Percentiles rank a stretch among this genome's conserved stretches.
Conservation (phyloP, 768 basidiomycete genomes). For the Sutorius australiensis region DNA sequence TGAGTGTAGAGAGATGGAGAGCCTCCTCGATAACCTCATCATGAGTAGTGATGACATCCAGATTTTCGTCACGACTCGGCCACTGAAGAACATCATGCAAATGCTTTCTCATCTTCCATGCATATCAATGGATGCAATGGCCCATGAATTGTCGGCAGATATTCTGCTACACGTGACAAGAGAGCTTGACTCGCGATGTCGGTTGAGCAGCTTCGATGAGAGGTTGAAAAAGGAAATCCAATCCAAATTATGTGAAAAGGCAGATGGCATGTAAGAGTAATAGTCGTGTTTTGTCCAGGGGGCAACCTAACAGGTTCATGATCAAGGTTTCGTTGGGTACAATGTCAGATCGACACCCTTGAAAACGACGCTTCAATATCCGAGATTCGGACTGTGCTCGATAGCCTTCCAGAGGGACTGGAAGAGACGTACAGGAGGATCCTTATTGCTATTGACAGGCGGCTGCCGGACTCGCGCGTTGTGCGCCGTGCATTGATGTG, state of each 20-base stretch:
- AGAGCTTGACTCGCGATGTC: slow-evolving; percentile 7
- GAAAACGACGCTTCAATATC: not conserved
- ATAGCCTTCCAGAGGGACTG: not conserved
- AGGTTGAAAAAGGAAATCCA: slow-evolving; percentile 10
- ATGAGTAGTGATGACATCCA: not conserved
- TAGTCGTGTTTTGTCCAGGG: not conserved
- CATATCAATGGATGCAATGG: not conserved
- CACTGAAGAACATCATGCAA: not conserved
- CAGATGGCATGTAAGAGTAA: not conserved
- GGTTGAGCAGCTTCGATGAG: not conserved
- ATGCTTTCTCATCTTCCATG: slow-evolving; percentile 2
- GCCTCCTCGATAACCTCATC: slow-evolving; percentile 11
- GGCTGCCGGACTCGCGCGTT: not conserved
- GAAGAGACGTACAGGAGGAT: not conserved
- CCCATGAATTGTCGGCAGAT: slow-evolving; percentile 2
- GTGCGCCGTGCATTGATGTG: not conserved
- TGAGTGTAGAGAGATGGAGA: slow-evolving; percentile 9
- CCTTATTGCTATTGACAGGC: not conserved
- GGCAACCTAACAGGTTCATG: not conserved
- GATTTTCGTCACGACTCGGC: slow-evolving; percentile 10
- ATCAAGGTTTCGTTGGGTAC: not conserved
- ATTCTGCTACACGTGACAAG: slow-evolving; percentile 6
- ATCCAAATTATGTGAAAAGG: not conserved
- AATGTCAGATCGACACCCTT: not conserved
- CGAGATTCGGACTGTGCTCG: not conserved